Conservation (phyloP, 1,139 yeast species). For the Candida sanyaensis region DNA sequence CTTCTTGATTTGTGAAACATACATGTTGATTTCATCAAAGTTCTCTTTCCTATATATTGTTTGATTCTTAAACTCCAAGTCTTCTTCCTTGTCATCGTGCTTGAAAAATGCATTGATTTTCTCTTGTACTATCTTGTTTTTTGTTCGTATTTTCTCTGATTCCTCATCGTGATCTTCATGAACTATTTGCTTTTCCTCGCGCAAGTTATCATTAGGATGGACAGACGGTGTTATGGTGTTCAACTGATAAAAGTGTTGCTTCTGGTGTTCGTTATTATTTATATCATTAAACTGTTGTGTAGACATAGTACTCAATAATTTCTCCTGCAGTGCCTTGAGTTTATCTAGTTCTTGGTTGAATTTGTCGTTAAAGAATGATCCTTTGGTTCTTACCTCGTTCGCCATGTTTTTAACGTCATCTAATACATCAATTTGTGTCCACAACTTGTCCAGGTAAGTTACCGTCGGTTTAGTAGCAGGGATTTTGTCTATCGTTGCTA, state of each 20-base stretch:
- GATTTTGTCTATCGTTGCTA: slow-evolving; percentile 43
- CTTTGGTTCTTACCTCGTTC: slow-evolving; percentile 49
- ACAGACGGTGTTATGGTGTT: slow-evolving; percentile 8
- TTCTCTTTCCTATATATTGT: slow-evolving; percentile 30
- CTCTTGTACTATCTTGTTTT: slow-evolving; percentile 12
- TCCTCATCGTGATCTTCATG: slow-evolving; percentile 12
- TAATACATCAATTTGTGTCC: slow-evolving; percentile 87
- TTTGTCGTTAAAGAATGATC: slow-evolving; percentile 62
- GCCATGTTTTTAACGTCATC: slow-evolving; percentile 78
- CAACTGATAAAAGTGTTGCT: slow-evolving; percentile 34
- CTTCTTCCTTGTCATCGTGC: slow-evolving; percentile 18
- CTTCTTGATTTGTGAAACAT: slow-evolving; percentile 36
- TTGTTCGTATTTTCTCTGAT: slow-evolving; percentile 11
- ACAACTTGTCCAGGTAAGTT: slow-evolving; percentile 69
- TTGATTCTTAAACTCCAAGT: slow-evolving; percentile 12
- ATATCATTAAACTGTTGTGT: slow-evolving; percentile 28
- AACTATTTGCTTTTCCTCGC: slow-evolving; percentile 8
- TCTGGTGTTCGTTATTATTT: slow-evolving; percentile 19
- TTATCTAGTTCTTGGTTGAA: slow-evolving; percentile 58
- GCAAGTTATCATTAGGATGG: slow-evolving; percentile 9
- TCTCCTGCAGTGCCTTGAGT: slow-evolving; percentile 62
- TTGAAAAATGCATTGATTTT: slow-evolving; percentile 24
- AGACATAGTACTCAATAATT: slow-evolving; percentile 58
- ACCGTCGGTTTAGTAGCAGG: slow-evolving; percentile 53
- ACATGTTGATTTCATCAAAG: slow-evolving; percentile 40